Evolutionary conservation across 192 early-diverging fungal genomes (phyloP).

Genomic region (Coemansia sp.): DNA sequence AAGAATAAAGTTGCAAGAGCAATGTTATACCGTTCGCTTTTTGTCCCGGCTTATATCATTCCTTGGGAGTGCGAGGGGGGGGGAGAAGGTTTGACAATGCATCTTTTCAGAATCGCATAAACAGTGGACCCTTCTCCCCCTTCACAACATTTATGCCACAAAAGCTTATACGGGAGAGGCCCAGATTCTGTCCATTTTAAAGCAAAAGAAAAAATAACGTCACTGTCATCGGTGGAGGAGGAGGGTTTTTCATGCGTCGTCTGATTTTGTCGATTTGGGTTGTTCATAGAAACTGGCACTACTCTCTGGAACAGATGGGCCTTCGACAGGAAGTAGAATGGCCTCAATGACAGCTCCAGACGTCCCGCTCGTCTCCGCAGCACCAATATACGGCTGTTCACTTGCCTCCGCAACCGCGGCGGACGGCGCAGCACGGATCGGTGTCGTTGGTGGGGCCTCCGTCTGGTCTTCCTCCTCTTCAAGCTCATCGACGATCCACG

Average conservation of each 20-base stretch:
- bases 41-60: too few relatives aligned
- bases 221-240: too few relatives aligned
- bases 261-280: neutral
- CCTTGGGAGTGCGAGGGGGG: too few relatives aligned
- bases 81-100: too few relatives aligned
- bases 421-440: neutral
- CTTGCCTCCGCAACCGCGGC: neutral
- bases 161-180: neutral
- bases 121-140: neutral
- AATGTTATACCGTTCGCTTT: too few relatives aligned
- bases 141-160: conserved; percentile 8
- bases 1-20: too few relatives aligned
- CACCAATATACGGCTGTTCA: too few relatives aligned
- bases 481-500: conserved; percentile 17
- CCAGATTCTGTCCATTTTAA: too few relatives aligned
- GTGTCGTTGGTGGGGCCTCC: neutral
- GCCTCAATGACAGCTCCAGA: conserved; percentile 1
- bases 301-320: neutral
- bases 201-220: too few relatives aligned
- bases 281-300: neutral
- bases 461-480: conserved; percentile 3
- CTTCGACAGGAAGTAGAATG: neutral
- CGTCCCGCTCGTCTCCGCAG: too few relatives aligned
- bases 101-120: too few relatives aligned
- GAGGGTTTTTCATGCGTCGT: too few relatives aligned